Base-by-base conservation (phyloP, 1,139 yeast species). In the Candida pseudocylindracea region DNA sequence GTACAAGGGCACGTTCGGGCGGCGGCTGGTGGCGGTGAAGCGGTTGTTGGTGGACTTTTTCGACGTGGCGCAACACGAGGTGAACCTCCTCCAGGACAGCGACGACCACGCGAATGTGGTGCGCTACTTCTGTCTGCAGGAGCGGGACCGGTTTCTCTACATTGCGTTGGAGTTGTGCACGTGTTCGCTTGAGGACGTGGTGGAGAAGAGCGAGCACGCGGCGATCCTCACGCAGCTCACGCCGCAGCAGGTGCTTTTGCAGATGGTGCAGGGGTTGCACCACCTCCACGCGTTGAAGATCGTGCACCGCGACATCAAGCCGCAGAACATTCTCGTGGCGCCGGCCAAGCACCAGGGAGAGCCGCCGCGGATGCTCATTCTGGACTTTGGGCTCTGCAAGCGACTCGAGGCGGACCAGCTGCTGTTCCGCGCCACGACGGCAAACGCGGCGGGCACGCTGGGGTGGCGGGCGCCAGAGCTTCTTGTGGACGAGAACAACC, bases 401-500 rank as follows among this genome's bases (percentile, higher is more conserved):
- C 79, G 78, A 46, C 55, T 88, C 34, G 98, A 88, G 39, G 70
- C 72, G 12, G 96, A 83, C 42, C 95, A 88, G 50, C 78, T 93
- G 2, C 80, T 94, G 7, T 88, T 88, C 49, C 65, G 88, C 40
- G 93, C 95, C 0, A 85, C 94, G 1, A 73, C 88, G 1, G 83
- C 83, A 26, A 76, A 81, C 45, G 92, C 93, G 9, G 93, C 95
- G 0, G 99, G 99, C 2, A 88, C 98, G 0, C 69, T 88, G 7
- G 99, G 99, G 2, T 88, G 98, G 98, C 66, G 96, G 42, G 96
- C 98, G 0, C 98, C 98, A 0, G 99, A 88, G 46, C 56, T 88
- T 28, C 53, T 80, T 30, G 55, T 68, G 32, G 60, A 55, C 29
- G 20, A 15, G 20, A 15, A 15, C 20, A 15, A 15, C 20, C 20